Base-by-base conservation (phyloP, 768 basidiomycete species). In the Boletus patriciae region DNA sequence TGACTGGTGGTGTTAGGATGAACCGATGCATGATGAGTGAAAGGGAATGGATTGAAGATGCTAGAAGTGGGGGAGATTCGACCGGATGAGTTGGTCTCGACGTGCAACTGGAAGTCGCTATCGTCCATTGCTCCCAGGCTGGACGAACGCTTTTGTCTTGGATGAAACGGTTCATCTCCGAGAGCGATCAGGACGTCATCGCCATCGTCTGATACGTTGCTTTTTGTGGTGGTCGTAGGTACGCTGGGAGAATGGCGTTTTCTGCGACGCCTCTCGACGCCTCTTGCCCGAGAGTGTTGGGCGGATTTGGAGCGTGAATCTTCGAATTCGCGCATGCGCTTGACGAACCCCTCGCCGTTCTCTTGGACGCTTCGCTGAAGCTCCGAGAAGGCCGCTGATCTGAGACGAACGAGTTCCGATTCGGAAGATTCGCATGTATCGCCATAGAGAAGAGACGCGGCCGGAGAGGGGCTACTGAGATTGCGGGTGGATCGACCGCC, bases 311-410 rank as follows among this genome's bases (percentile, higher is more conserved):
- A 79, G 53, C 83, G 76, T 25, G 77, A 76, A 47, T 76, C 71
- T 68, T 90, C 88, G 66, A 84, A 86, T 60, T 88, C 83, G 53
- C 85, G 85, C 88, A 90, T 90, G 50, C 85, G 83, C 54, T 77
- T 80, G 13, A 90, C 79, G 46, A 90, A 78, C 8, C 84, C 82
- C 62, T 90, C 87, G 19, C 85, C 86, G 59, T 76, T 83, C 61
- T 87, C 82, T 29, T 77, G 76, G 21, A 90, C 77, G 59, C 81
- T 87, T 63, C 78, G 76, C 43, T 78, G 83, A 38, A 90, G 79
- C 60, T 88, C 85, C 70, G 79, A 78, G 57, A 88, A 87, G 6
- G 88, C 88, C 54, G 76, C 77, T 0, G 86, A 83, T 54, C 83
- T 82, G 47, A 88, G 73, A 41, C 74, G 78, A 34, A 68, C 69